Conservation (phyloP, 371 early-diverging fungal species). For the Fennellomyces sp. region DNA sequence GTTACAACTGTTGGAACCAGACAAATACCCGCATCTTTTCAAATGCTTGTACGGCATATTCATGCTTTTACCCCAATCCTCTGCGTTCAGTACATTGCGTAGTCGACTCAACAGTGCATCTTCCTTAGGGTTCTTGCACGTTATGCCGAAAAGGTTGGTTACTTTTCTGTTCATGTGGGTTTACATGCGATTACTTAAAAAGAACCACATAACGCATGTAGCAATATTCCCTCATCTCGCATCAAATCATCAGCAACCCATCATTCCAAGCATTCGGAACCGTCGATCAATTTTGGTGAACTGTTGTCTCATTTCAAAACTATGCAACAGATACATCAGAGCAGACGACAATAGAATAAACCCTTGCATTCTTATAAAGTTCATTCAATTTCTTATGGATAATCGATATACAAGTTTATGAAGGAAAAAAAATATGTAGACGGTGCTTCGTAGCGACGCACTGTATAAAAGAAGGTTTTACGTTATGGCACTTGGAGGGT, state of each 20-base stretch:
- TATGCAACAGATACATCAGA: conserved; percentile 59
- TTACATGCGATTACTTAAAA: conserved; percentile 31
- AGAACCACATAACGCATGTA: not conserved
- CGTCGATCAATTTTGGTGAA: conserved; percentile 45
- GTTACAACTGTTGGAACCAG: conserved; percentile 88
- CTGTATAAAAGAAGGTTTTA: too few relatives aligned
- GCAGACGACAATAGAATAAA: conserved; percentile 35
- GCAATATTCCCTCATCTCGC: not conserved
- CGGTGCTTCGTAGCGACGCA: too few relatives aligned
- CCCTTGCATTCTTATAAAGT: too few relatives aligned
- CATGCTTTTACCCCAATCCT: conserved; percentile 92
- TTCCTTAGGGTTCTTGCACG: conserved; percentile 61
- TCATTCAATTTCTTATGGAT: too few relatives aligned
- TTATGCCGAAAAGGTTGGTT: conserved; percentile 36
- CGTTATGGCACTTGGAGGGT: too few relatives aligned
- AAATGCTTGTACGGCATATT: conserved; percentile 90
- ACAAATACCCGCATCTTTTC: conserved; percentile 78
- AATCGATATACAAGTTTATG: too few relatives aligned
- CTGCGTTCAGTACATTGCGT: conserved; percentile 87
- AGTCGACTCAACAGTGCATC: conserved; percentile 82
- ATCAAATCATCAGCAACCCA: not conserved
- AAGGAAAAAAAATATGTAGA: too few relatives aligned
- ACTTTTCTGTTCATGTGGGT: not conserved
- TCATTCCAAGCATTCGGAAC: conserved; percentile 7
- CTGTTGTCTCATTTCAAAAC: conserved; percentile 56